These are phyloP conservation scores for Hyphopichia fennica DNA, from an alignment of 1,139 yeast genomes.

Conservation along the genomic window DNA sequence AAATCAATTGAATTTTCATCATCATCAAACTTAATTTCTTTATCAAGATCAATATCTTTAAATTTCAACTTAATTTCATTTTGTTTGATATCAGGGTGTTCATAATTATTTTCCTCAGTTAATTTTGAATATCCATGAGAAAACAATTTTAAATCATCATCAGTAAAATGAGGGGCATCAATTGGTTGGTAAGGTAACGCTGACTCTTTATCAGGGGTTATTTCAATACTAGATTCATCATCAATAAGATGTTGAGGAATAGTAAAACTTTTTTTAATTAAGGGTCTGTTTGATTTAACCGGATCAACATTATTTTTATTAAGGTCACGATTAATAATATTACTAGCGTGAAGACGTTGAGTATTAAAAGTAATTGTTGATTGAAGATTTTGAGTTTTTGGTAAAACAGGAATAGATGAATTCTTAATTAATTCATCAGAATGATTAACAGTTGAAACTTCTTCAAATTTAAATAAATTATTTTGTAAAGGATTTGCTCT, in stretches of 20 bases:
- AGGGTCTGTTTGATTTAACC: slow-evolving; percentile 17
- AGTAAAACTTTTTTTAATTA: slow-evolving; percentile 11
- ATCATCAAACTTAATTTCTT: slow-evolving; percentile 15
- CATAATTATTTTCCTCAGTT: slow-evolving; percentile 9
- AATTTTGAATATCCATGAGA: slow-evolving; percentile 11
- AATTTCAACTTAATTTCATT: slow-evolving; percentile 12
- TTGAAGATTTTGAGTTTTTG: slow-evolving; percentile 7
- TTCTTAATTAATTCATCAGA: slow-evolving; percentile 25
- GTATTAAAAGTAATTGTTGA: slow-evolving; percentile 23
- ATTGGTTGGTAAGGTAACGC: slow-evolving; percentile 33
- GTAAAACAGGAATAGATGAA: slow-evolving; percentile 4
- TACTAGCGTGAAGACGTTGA: slow-evolving; percentile 21
- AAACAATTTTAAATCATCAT: slow-evolving; percentile 25
- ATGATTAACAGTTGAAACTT: slow-evolving; percentile 10
- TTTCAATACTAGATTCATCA: slow-evolving; percentile 40
- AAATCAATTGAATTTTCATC: slow-evolving; percentile 7
- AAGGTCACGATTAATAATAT: slow-evolving; percentile 15
- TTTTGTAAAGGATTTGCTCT: slow-evolving; percentile 3
- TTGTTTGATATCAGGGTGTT: slow-evolving; percentile 12
- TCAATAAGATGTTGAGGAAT: slow-evolving; percentile 21
- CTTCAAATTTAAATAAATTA: slow-evolving; percentile 1
- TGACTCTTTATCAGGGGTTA: slow-evolving; percentile 26
- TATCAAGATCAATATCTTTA: slow-evolving; percentile 14
- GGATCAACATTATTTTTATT: slow-evolving; percentile 34
- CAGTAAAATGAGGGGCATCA: slow-evolving; percentile 24